These are phyloP conservation scores for Phytopythium montanum DNA, from an alignment of 352 stramenopile species.

Conservation along the genomic window DNA sequence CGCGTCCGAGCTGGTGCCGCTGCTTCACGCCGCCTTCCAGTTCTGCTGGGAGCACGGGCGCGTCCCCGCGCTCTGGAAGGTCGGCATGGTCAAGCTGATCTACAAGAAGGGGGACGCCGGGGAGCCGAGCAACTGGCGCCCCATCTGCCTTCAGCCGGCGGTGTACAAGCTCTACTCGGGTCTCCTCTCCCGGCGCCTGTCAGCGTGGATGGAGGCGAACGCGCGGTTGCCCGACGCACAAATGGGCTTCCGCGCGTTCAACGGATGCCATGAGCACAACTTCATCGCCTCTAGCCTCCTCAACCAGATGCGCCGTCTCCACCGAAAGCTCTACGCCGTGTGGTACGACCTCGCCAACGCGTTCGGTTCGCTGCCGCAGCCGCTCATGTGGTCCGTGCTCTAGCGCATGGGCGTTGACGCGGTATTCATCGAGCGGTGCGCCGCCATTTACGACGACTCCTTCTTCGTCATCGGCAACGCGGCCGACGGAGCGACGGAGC, in stretches of 20 bases:
- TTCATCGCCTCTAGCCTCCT: slow-evolving; percentile 16
- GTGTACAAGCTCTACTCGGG: slow-evolving; percentile 33
- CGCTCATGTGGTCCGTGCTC: slow-evolving; percentile 14
- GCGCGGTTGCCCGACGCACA: slow-evolving; percentile 5
- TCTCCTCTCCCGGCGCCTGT: slow-evolving; percentile 14
- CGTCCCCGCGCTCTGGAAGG: slow-evolving; percentile 16
- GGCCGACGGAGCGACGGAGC: slow-evolving; percentile 11
- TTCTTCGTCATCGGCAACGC: slow-evolving; percentile 19
- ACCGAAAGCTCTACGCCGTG: slow-evolving; percentile 8
- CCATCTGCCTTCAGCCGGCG: slow-evolving; percentile 27
- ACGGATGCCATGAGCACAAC: slow-evolving; percentile 29
- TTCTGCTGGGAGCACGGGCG: slow-evolving; percentile 16
- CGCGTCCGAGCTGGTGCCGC: too few relatives aligned
- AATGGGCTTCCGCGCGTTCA: slow-evolving; percentile 25
- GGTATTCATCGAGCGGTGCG: slow-evolving; percentile 7
- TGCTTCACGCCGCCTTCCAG: slow-evolving; percentile 8
- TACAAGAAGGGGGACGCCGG: slow-evolving; percentile 20
- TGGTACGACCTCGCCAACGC: slow-evolving; percentile 27
- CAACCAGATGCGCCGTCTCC: slow-evolving; percentile 17
- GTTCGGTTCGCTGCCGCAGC: slow-evolving; percentile 18
- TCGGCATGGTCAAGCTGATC: slow-evolving; percentile 14
- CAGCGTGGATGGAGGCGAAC: slow-evolving; percentile 16
- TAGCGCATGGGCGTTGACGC: slow-evolving; percentile 4
- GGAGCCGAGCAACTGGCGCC: slow-evolving; percentile 17
- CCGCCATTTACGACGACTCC: slow-evolving; percentile 6